Evolutionary conservation across 306 rosid species (phyloP).

Genomic region (Cicer yamashitae): DNA sequence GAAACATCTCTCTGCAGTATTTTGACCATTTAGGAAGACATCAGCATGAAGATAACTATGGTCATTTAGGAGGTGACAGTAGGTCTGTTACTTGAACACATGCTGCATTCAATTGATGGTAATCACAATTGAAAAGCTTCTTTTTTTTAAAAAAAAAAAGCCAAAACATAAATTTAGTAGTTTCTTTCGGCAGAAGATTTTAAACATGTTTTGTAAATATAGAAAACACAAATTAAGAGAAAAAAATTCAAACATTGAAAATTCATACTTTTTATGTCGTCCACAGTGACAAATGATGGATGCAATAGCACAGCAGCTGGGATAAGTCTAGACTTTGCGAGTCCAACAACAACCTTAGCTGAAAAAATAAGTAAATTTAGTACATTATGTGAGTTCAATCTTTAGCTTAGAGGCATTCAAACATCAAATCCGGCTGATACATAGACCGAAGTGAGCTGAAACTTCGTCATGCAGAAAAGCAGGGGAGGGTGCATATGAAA

Average conservation of each 20-base stretch:
- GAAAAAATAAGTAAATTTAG: constrained; percentile 31
- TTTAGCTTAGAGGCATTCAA: neutral
- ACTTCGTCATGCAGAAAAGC: neutral
- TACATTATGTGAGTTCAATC: constrained; percentile 13
- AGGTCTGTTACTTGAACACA: neutral
- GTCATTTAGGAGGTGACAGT: neutral
- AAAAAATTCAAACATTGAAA: constrained; percentile 30
- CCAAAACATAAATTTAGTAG: constrained; percentile 24
- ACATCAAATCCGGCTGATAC: constrained; percentile 18
- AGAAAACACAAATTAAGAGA: constrained; percentile 5
- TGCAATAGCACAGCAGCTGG: constrained; percentile 70
- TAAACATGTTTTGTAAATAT: constrained; percentile 15
- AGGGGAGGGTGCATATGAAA: neutral
- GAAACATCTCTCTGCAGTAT: no score
- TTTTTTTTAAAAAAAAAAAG: neutral
- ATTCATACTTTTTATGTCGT: constrained; percentile 69
- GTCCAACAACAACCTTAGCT: constrained; percentile 82
- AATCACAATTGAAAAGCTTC: neutral
- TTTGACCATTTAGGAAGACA: neutral
- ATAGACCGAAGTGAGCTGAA: constrained; percentile 17
- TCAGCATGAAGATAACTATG: constrained; percentile 17
- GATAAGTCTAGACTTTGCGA: constrained; percentile 53
- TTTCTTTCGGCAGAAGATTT: constrained; percentile 1
- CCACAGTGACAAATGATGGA: constrained; percentile 70
- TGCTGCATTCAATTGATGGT: constrained; percentile 17